phyloP scores from a whole-genome alignment of 371 early-diverging fungal species.

The Lichtheimia corymbifera region DNA sequence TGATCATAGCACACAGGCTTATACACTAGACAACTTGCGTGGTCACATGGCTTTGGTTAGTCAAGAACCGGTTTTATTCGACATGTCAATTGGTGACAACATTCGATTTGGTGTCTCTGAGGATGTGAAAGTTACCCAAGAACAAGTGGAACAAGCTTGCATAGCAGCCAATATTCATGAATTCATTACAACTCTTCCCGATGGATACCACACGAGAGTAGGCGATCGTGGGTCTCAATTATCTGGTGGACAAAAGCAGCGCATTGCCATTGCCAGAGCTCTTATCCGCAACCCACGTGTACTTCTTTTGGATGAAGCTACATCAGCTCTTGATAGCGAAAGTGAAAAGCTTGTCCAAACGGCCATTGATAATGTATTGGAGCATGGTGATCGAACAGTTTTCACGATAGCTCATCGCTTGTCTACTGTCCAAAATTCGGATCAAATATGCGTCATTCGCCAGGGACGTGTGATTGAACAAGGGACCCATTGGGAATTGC shows the following conservation, averaged over 20 bases:
- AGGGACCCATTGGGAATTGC: conserved; percentile 79
- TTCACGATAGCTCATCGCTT: conserved; percentile 68
- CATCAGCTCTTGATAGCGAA: conserved; percentile 89
- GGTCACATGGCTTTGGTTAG: conserved; percentile 80
- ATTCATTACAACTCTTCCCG: conserved; percentile 65
- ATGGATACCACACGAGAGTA: conserved; percentile 79
- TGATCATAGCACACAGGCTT: conserved; percentile 60
- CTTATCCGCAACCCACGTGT: conserved; percentile 30
- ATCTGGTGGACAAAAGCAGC: conserved; percentile 90
- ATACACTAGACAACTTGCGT: conserved; percentile 64
- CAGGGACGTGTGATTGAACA: conserved; percentile 78
- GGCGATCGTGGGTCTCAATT: conserved; percentile 77
- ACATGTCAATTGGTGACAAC: conserved; percentile 78
- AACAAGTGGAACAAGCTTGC: conserved; percentile 62
- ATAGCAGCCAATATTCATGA: conserved; percentile 76
- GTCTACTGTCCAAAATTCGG: conserved; percentile 68
- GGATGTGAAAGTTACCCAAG: conserved; percentile 39
- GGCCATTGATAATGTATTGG: conserved; percentile 78
- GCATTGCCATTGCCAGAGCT: conserved; percentile 57
- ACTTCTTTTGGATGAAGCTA: conserved; percentile 93
- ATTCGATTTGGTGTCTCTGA: conserved; percentile 69
- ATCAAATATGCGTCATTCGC: conserved; percentile 76
- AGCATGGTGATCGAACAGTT: conserved; percentile 48
- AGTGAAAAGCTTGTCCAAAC: conserved; percentile 89
- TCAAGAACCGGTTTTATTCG: conserved; percentile 87